Evolutionary conservation across 805 yeast genomes (phyloP), one percentile per base, ranked within the genome.

Genomic region (Ascoidea asiatica): DNA sequence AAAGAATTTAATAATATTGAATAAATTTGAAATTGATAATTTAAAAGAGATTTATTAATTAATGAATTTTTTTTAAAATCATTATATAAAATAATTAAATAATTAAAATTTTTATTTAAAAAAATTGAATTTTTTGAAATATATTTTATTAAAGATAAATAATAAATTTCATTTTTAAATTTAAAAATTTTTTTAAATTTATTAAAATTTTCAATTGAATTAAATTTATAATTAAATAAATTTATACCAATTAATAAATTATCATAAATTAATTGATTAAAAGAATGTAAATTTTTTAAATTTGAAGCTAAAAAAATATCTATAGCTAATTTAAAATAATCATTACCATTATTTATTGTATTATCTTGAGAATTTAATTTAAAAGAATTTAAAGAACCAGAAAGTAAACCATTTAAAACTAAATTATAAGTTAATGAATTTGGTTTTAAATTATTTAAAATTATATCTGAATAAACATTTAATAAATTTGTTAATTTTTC

Each of bases 221-320:
- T 44, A 22, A 46, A 46, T 35, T 38, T 44, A 21, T 43, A 47
- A 17, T 42, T 36, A 43, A 44, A 49, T 7, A 47, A 23, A 21
- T 45, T 44, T 17, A 49, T 22, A 2, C 52, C 52, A 19, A 42
- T 22, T 5, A 49, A 19, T 33, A 49, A 40, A 17, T 36, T 22
- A 19, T 49, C 52, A 29, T 49, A 49, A 17, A 47, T 33, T 13
- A 20, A 18, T 23, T 43, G 48, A 22, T 22, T 21, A 21, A 42
- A 49, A 5, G 19, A 17, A 15, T 49, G 52, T 13, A 43, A 21
- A 8, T 36, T 38, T 11, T 41, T 19, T 11, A 22, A 42, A 42
- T 49, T 49, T 5, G 48, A 42, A 19, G 52, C 52, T 44, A 49
- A 29, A 21, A 47, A 49, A 38, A 49, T 46, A 21, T 49, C 52